phyloP scores from a whole-genome alignment of 805 yeast genomes.

The Jamesozyma lodderae region DNA sequence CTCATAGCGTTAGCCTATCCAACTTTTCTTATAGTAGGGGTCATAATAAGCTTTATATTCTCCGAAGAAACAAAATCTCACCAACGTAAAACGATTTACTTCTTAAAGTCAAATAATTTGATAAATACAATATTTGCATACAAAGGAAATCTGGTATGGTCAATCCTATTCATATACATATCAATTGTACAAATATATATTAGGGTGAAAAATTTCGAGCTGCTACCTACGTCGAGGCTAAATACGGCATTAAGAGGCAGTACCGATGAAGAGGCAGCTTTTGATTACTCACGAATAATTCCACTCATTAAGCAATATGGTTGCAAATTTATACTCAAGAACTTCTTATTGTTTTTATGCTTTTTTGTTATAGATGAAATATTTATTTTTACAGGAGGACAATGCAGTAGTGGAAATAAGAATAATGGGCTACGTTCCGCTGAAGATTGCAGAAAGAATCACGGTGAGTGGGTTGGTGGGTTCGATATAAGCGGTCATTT shows the following conservation, averaged over 20 bases:
- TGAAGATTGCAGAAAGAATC: conserved; percentile 23
- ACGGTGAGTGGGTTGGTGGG: conserved; percentile 40
- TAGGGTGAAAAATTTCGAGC: conserved; percentile 4
- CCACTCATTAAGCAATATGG: conserved; percentile 16
- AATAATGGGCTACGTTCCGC: conserved; percentile 21
- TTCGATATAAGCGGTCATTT: conserved; percentile 50
- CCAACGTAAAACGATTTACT: conserved; percentile 15
- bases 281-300: neutral
- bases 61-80: conserved; percentile 13
- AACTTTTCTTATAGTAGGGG: conserved; percentile 10
- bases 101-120: conserved; percentile 22
- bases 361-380: conserved; percentile 29
- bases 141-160: conserved; percentile 28
- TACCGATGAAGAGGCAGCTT: neutral
- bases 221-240: conserved; percentile 10
- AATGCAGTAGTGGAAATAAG: conserved; percentile 17
- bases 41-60: conserved; percentile 11
- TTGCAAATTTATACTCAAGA: conserved; percentile 22
- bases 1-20: conserved; percentile 1
- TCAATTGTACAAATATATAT: conserved; percentile 15
- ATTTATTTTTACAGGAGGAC: conserved; percentile 30
- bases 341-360: conserved; percentile 13
- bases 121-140: conserved; percentile 32
- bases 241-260: conserved; percentile 6
- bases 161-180: conserved; percentile 17